Evolutionary conservation across 2,329 filamentous ascomycete genomes (phyloP).

Genomic region (Neofusicoccum cordaticola): DNA sequence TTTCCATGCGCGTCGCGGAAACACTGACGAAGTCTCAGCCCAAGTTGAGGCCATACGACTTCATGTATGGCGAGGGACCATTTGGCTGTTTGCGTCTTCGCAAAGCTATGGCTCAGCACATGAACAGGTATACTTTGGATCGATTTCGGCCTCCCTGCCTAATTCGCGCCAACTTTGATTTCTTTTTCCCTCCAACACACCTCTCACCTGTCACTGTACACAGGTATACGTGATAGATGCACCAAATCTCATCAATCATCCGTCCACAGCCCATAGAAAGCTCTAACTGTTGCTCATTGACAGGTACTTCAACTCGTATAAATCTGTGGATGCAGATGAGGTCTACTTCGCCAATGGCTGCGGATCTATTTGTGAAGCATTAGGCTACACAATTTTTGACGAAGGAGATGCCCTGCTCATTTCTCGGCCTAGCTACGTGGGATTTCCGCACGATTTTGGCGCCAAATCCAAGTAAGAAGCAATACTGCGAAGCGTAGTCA

Average conservation of each 20-base stretch:
- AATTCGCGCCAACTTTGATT: not conserved
- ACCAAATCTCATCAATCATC: not conserved
- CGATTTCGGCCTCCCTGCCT: no score
- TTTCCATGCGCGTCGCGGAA: no score
- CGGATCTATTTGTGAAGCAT: conserved; percentile 43
- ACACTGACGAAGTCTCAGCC: conserved; percentile 20
- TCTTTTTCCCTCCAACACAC: no score
- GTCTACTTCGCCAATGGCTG: conserved; percentile 43
- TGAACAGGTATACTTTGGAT: conserved; percentile 32
- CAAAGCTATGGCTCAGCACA: conserved; percentile 38
- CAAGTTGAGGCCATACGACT: conserved; percentile 30
- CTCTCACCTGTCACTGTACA: no score
- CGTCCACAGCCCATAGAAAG: not conserved
- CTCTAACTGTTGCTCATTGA: not conserved
- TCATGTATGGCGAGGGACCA: conserved; percentile 43
- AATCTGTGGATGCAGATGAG: conserved; percentile 34
- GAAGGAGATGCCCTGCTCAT: conserved; percentile 48
- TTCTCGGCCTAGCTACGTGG: conserved; percentile 47
- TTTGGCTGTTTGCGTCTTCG: conserved; percentile 40
- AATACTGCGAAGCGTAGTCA: not conserved
- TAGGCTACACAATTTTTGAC: conserved; percentile 44
- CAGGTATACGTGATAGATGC: not conserved
- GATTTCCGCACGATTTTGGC: conserved; percentile 50
- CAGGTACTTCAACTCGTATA: conserved; percentile 37
- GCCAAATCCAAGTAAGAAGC: conserved; percentile 34